Base-by-base conservation (phyloP, 345 rosid species). In the Clausena lansium region DNA sequence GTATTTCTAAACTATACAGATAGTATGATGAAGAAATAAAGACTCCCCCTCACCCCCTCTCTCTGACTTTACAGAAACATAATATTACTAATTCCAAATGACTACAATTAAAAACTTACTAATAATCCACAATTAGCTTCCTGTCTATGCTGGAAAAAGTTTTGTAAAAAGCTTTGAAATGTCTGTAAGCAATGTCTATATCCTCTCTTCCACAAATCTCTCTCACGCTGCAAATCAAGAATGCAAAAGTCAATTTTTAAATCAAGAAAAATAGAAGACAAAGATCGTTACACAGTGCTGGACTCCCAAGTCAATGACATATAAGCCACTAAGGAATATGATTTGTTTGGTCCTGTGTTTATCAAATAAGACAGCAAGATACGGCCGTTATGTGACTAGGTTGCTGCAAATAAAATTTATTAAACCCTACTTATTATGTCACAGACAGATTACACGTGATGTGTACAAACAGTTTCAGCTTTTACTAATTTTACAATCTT, bases 191-290 rank as follows among this genome's bases (percentile, higher is more conserved):
- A 8, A 86, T 90, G 83, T 91, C 96, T 76, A 92, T 81, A 78
- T 96, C 98, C 64, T 90, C 93, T 81, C 86, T 90, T 76, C 97
- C 97, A 50, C 99, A 95, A 60, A 89, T 84, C 79, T 95, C 98
- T 84, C 98, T 88, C 73, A 95, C 94, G 71, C 94, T 91, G 91
- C 86, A 81, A 55, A 68, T 71, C 25, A 30, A 72, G 52, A 36
- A 67, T 14, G 39, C 24, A 72, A n/a, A 71, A 78, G 17, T 69
- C 60, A 74, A 25, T 61, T 76, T 82, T 79, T 82, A 74, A 35
- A 66, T 7, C 14, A n/a, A 57, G 33, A 69, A 36, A n/a, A 67
- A 67, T 36, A 38, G 0, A 39, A 32, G n/a, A n/a, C 36, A 28
- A 10, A 45, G 50, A 54, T 9, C 10, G n/a, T 50, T 9, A 33